Base-by-base conservation (phyloP, 2,329 filamentous ascomycete species). In the Phoma sp. region DNA sequence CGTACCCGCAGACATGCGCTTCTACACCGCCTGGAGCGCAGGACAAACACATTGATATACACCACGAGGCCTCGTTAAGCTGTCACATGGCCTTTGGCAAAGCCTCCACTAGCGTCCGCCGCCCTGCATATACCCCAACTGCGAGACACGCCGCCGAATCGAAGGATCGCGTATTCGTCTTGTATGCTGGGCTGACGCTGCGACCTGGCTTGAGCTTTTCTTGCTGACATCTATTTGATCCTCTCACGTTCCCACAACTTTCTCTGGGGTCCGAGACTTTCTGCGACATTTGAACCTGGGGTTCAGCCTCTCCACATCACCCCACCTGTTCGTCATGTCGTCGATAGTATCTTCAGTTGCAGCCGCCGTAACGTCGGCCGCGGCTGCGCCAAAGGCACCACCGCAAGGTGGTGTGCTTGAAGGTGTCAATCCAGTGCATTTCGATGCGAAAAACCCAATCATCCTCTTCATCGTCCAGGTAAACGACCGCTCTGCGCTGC, bases 381-480 rank as follows among this genome's bases (percentile, higher is more conserved):
- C 62, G n/a, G 57, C 53, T 5, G 47, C 42, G 4, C 39, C 57
- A 49, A 68, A 68, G 56, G 72, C 63, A 17, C 67, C 80, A 40
- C 78, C 82, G 6, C 87, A 90, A 71, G 86, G 81, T 45, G 90
- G 90, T 59, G 84, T 93, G 55, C 78, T 93, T 36, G 89, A 92
- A 60, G 87, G 87, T 36, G 77, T 83, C 46, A 87, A 91, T 59
- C 90, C 90, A 1, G 81, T 88, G 25, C 70, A 82, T 25, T 92
- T 89, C 76, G 85, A 89, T 63, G 67, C 87, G 10, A 88, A 84
- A 52, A 88, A 92, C 61, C 90, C 90, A 6, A 87, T 93, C 57
- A 84, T 86, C 38, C 74, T 91, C 39, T 92, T 93, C 75, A 91
- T 92, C 66, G 88, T 92, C 42, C 89, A 89, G 82, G 86, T 85